phyloP scores from a whole-genome alignment of 2,329 filamentous ascomycete species.

The Sporothrix brasiliensis region DNA sequence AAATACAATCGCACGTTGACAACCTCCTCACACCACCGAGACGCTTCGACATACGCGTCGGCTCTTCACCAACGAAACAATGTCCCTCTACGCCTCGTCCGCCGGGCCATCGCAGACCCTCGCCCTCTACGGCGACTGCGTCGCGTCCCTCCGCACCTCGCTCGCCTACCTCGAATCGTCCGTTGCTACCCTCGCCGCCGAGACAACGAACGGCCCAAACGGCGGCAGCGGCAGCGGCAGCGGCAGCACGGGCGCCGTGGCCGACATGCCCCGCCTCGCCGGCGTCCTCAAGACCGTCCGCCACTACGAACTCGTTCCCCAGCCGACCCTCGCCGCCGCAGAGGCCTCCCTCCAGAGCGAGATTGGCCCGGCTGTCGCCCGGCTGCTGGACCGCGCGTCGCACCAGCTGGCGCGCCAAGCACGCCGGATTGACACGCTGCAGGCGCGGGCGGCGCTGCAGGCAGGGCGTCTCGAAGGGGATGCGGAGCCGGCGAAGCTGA shows the following conservation, averaged over 20 bases:
- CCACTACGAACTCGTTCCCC: slow-evolving; percentile 92
- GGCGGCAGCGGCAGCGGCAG: neutral
- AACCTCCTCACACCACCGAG: neutral
- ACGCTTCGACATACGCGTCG: neutral
- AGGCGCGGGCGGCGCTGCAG: slow-evolving; percentile 80
- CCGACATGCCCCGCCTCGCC: slow-evolving; percentile 60
- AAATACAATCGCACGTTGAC: neutral
- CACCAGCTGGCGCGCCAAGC: slow-evolving; percentile 81
- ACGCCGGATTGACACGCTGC: slow-evolving; percentile 78
- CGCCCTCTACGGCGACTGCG: slow-evolving; percentile 57
- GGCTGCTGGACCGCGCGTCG: slow-evolving; percentile 78
- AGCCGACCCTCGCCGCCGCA: slow-evolving; percentile 77
- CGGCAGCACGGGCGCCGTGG: slow-evolving; percentile 42
- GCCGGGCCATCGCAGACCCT: slow-evolving; percentile 22
- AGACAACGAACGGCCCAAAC: slow-evolving; percentile 36
- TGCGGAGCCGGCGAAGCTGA: neutral
- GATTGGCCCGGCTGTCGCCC: slow-evolving; percentile 82
- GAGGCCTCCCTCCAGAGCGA: slow-evolving; percentile 84
- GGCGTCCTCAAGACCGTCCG: slow-evolving; percentile 61
- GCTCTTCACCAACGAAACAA: neutral
- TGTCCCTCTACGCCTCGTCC: neutral
- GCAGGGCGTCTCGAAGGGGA: slow-evolving; percentile 62
- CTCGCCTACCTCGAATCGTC: slow-evolving; percentile 64
- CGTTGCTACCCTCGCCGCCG: slow-evolving; percentile 58
- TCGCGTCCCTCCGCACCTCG: slow-evolving; percentile 62